Percentiles rank a stretch among this genome's conserved stretches.
phyloP scores from a whole-genome alignment of 78 protist species.

The Guillardia theta region DNA sequence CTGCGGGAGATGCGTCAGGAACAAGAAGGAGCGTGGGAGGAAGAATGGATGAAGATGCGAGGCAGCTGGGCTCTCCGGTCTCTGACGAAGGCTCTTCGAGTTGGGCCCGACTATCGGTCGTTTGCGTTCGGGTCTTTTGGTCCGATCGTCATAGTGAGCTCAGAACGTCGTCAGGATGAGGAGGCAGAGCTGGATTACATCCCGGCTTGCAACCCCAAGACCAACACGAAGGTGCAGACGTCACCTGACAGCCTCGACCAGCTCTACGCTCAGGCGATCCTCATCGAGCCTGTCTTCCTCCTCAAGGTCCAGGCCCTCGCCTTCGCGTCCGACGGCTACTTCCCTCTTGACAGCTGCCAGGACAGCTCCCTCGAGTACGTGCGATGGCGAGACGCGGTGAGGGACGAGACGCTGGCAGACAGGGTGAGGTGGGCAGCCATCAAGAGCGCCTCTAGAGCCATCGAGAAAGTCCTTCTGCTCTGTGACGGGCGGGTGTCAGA shows the following conservation, averaged over 20 bases:
- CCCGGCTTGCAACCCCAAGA: too few species aligned
- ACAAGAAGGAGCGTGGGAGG: too few species aligned
- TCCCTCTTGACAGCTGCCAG: background rate
- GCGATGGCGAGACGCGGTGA: background rate
- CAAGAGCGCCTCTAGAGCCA: background rate
- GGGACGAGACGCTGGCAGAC: background rate
- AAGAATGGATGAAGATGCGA: too few species aligned
- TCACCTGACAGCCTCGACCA: slow-evolving; percentile 30
- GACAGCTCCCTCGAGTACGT: background rate
- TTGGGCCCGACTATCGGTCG: too few species aligned
- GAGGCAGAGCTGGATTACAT: too few species aligned
- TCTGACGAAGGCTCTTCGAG: too few species aligned
- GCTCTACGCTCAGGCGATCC: slow-evolving; percentile 21
- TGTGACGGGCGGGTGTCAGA: background rate
- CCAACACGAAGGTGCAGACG: too few species aligned
- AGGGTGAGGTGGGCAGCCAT: background rate
- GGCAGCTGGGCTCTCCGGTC: too few species aligned
- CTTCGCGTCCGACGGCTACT: background rate
- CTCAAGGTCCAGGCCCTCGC: background rate
- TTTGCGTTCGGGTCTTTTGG: too few species aligned
- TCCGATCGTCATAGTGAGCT: too few species aligned
- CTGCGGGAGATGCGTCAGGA: too few species aligned
- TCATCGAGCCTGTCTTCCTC: background rate
- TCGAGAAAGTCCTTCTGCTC: background rate
- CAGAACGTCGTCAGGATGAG: too few species aligned